Base-by-base conservation (phyloP, 2,329 filamentous ascomycete genomes). In the Aureobasidium sp. region DNA sequence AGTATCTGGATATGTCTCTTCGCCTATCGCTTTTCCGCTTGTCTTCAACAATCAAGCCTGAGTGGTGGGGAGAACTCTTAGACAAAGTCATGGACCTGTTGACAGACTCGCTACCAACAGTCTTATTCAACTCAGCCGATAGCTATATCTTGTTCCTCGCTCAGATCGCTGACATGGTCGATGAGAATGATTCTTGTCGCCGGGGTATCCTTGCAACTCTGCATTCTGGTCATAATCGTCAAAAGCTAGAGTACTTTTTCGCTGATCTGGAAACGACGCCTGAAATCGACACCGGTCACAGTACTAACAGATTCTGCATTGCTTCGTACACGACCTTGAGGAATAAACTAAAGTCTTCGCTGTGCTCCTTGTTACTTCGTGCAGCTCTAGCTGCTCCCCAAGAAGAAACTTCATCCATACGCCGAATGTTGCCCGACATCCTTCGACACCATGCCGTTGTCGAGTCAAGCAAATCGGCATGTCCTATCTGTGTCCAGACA, bases 381-480 rank as follows among this genome's bases (percentile, higher is more conserved):
- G 67, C 36, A 13, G 61, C 65, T 62, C 20, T 67, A 36, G 43
- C 65, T 51, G 38, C 59, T 55, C 33, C 65, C 25, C 45, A 63
- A 50, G 60, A 62, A 58, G 36, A 62, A 54, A 42, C 67, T 66
- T 16, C 65, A n/a, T 56, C 59, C 3, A 47, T 61, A 33, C 43
- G 48, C 27, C 20, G 36, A 2, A 23, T 67, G 33, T 18, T 64
- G 15, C 58, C 65, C 27, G 50, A 36, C 15, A 40, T 67, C 25
- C 50, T 67, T 38, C 45, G 61, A 66, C 38, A 20, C 62, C 64
- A 71, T 25, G 66, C 71, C 31, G 62, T 63, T 71, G 42, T 27
- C 18, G 62, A 58, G 10, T 40, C 53, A n/a, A 48, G 33, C n/a
- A 56, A 42, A 4, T 13, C 62, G 31, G 16, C 15, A 23, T 65